These are phyloP conservation scores for Diaporthe helianthi DNA, from an alignment of 2,329 filamentous ascomycete genomes.

Conservation along the genomic window DNA sequence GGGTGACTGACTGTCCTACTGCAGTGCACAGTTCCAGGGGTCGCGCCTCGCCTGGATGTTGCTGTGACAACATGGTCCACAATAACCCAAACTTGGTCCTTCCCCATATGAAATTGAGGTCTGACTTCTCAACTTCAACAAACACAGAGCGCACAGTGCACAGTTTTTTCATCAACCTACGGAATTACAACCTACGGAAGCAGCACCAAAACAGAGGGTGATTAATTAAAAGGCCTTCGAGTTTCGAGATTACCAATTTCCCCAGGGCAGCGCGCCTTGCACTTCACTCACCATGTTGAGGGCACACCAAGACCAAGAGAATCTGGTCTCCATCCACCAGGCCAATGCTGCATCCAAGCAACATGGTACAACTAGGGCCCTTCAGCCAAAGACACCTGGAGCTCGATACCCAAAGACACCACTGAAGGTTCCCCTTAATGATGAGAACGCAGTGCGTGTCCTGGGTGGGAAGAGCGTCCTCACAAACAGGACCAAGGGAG, in stretches of 20 bases:
- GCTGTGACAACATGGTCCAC: slow-evolving; percentile 34
- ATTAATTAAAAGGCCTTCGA: slow-evolving; percentile 32
- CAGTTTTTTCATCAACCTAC: slow-evolving; percentile 19
- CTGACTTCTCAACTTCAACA: background rate
- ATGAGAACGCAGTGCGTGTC: slow-evolving; percentile 76
- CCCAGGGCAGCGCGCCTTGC: slow-evolving; percentile 10
- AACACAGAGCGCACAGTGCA: slow-evolving; percentile 15
- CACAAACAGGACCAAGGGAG: slow-evolving; percentile 39
- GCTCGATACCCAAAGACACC: slow-evolving; percentile 82
- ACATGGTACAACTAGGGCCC: slow-evolving; percentile 43
- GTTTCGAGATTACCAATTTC: slow-evolving; percentile 33
- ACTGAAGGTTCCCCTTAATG: slow-evolving; percentile 76
- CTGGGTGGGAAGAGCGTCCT: slow-evolving; percentile 64
- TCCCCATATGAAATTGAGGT: slow-evolving; percentile 4
- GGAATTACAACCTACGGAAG: slow-evolving; percentile 24
- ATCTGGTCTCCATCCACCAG: slow-evolving; percentile 79
- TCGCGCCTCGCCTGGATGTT: slow-evolving; percentile 18
- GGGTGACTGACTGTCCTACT: background rate
- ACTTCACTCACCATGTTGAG: slow-evolving; percentile 67
- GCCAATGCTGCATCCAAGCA: slow-evolving; percentile 74
- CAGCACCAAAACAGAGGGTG: slow-evolving; percentile 29
- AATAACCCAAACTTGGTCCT: slow-evolving; percentile 15
- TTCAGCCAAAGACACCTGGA: slow-evolving; percentile 80
- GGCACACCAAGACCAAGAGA: slow-evolving; percentile 81
- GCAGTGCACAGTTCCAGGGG: background rate